Conservation (phyloP, 208 protist genomes). For the Acanthamoeba lenticulata region DNA sequence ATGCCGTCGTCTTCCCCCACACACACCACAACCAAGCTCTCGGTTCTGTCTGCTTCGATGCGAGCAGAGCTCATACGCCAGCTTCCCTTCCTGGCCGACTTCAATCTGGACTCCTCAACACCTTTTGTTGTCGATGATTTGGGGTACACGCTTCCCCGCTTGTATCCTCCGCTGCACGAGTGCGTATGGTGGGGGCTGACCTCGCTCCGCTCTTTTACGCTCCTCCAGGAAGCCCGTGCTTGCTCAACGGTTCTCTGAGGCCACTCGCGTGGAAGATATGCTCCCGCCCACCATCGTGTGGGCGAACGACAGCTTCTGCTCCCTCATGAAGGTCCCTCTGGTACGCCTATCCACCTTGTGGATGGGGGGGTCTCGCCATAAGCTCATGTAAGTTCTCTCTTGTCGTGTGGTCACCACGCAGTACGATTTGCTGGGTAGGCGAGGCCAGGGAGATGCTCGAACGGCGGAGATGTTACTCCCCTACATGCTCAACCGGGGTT, state of each 20-base stretch:
- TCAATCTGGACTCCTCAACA: background rate
- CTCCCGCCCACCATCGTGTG: slow-evolving; percentile 41
- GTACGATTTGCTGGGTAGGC: slow-evolving; percentile 18
- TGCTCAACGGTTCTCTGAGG: background rate
- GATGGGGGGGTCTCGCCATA: background rate
- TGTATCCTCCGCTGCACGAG: background rate
- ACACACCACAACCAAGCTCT: background rate
- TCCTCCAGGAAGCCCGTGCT: background rate
- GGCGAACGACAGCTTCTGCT: slow-evolving; percentile 49
- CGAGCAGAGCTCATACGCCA: background rate
- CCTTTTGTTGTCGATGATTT: slow-evolving; percentile 4
- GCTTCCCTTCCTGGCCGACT: slow-evolving; percentile 24
- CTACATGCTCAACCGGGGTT: slow-evolving; percentile 29
- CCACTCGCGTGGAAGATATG: slow-evolving; percentile 6
- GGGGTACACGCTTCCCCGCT: background rate
- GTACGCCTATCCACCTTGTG: background rate
- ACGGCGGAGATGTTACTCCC: slow-evolving; percentile 4
- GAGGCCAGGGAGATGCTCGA: background rate
- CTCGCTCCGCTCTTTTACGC: too few relatives aligned
- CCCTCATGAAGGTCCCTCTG: background rate
- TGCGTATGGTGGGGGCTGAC: too few relatives aligned
- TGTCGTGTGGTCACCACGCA: too few relatives aligned
- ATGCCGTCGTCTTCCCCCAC: background rate
- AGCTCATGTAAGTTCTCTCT: too few relatives aligned
- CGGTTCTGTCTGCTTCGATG: background rate